Base-by-base conservation (phyloP, 176 grass and related monocot genomes). In the Oryza nivara region DNA sequence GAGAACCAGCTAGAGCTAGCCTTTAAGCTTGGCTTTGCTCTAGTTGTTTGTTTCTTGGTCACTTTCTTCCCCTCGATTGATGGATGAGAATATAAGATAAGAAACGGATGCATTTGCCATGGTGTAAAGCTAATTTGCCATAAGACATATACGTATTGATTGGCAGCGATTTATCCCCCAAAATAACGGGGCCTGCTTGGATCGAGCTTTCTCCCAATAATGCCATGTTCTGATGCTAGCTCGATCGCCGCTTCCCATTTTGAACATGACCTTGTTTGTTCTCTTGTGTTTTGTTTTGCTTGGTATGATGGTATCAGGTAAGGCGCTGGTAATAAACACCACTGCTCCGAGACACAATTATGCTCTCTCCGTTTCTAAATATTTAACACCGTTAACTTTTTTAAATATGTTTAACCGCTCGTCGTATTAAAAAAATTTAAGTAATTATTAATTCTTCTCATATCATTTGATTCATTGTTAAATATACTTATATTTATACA, bases 11-110 rank as follows among this genome's bases (percentile, higher is more conserved):
- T 32, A 32, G 0, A 32, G 30, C 30, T n/a, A 58, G 17, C 54
- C 54, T 58, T 51, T 56, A 41, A 58, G 54, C 54, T 58, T 58
- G 7, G 14, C 49, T 16, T 16, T 16, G 47, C 47, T 47, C 3
- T 17, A 1, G 15, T 17, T 52, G 52, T 56, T 17, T 52, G 52
- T 56, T 56, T 56, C 17, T 58, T n/a, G 54, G 54, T n/a, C 19
- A 7, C 54, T 58, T 58, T 58, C 17, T 58, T 7, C 54, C 15
- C 19, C 54, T 58, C 2, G 7, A 58, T 58, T n/a, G 17, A 58
- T 20, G 54, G 54, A n/a, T 8, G 7, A 10, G 20, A 72, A n/a
- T 69, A 80, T 80, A 58, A 4, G 77, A 41, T 86, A 81, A 86
- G 2, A 73, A 73, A 9, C 25, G 6, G 1, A 41, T 41, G 40